These are phyloP conservation scores for Geosiphon pyriformis DNA, from an alignment of 192 early-diverging fungal genomes.

Conservation along the genomic window DNA sequence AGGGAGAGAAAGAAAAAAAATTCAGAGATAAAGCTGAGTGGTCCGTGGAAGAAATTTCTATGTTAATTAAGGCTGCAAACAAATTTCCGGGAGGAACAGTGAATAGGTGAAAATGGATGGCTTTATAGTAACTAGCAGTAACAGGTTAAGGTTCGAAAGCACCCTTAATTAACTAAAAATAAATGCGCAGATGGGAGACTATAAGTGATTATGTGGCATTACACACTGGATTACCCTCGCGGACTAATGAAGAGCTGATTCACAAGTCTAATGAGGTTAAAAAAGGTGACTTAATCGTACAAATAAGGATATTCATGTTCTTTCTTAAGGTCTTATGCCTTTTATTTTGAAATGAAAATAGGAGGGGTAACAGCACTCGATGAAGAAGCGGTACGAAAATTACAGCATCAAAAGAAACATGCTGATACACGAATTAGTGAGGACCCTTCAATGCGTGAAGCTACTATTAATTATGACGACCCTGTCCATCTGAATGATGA, in stretches of 20 bases:
- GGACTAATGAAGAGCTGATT: slow-evolving; percentile 66
- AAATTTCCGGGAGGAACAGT: slow-evolving; percentile 75
- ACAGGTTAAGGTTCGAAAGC: not conserved
- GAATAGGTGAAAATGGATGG: slow-evolving; percentile 33
- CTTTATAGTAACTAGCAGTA: slow-evolving; percentile 2
- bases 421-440: slow-evolving; percentile 30
- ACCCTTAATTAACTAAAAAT: not conserved
- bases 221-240: slow-evolving; percentile 57
- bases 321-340: slow-evolving; percentile 19
- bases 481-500: slow-evolving; percentile 1
- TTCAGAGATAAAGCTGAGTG: slow-evolving; percentile 36
- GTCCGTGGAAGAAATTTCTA: slow-evolving; percentile 63
- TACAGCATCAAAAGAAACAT: slow-evolving; percentile 36
- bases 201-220: slow-evolving; percentile 73
- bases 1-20: not conserved
- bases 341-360: slow-evolving; percentile 27
- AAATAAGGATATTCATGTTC: slow-evolving; percentile 8
- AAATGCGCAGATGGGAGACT: slow-evolving; percentile 58
- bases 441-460: slow-evolving; percentile 29
- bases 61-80: slow-evolving; percentile 76
- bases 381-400: slow-evolving; percentile 33
- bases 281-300: too few relatives aligned
- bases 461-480: slow-evolving; percentile 47
- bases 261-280: slow-evolving; percentile 63
- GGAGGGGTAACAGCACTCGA: slow-evolving; percentile 29